Conservation (phyloP, 208 protist species). For the Acanthamoeba castellanii region DNA sequence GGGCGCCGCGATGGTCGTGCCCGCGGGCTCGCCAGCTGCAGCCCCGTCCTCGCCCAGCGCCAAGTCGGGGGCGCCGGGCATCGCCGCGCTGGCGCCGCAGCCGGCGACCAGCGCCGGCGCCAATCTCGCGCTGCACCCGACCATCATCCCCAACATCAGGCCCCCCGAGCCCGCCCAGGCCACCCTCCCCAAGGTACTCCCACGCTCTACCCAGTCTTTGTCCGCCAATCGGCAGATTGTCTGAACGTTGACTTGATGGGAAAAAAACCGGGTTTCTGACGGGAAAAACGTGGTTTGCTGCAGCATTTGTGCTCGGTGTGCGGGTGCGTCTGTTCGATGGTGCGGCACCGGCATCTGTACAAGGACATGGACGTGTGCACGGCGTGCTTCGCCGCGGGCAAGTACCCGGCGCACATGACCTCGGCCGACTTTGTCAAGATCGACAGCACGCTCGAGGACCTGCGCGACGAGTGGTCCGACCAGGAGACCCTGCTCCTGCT, state of each 20-base stretch:
- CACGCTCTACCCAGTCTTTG: background rate
- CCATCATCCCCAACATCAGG: background rate
- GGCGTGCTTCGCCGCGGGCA: background rate
- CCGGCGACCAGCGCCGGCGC: background rate
- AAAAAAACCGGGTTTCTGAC: background rate
- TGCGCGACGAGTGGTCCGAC: slow-evolving; percentile 82
- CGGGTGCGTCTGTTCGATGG: background rate
- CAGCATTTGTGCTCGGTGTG: background rate
- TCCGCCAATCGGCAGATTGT: background rate
- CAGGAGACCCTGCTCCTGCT: slow-evolving; percentile 85
- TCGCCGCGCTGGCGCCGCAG: background rate
- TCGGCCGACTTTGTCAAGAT: slow-evolving; percentile 72
- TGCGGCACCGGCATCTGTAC: slow-evolving; percentile 32
- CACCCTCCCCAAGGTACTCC: background rate
- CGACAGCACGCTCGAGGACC: background rate
- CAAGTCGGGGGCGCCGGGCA: background rate
- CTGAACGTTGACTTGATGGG: no score
- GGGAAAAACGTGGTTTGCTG: background rate
- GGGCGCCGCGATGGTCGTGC: no score
- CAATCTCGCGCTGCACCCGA: background rate
- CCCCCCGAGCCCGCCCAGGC: background rate
- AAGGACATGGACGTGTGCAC: slow-evolving; percentile 59
- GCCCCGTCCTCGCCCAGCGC: background rate
- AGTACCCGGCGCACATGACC: slow-evolving; percentile 15
- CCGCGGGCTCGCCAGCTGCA: background rate